Conservation (phyloP, 768 basidiomycete genomes). For the Collybiopsis luxurians region DNA sequence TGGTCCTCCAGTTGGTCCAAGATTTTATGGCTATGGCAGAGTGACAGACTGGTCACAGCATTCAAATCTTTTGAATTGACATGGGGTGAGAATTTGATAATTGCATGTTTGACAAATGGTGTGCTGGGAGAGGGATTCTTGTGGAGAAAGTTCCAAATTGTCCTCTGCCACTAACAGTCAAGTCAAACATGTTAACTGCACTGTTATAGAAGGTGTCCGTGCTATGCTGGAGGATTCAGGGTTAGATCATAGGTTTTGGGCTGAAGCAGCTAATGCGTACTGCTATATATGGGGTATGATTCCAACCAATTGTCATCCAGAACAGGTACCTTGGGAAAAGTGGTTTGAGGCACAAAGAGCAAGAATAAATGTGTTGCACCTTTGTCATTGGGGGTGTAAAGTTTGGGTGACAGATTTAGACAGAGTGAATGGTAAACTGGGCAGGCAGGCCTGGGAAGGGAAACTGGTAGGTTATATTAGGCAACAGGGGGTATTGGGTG, state of each 20-base stretch:
- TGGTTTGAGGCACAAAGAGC: background rate
- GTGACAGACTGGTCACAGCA: background rate
- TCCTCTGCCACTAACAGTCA: background rate
- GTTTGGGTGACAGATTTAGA: constrained; percentile 17
- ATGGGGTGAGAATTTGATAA: background rate
- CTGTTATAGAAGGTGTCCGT: background rate
- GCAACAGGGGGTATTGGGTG: constrained; percentile 10
- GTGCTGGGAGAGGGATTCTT: background rate
- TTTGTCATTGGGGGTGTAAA: constrained; percentile 11
- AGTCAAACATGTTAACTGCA: background rate
- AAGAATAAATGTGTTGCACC: constrained; percentile 10
- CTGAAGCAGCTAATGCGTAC: background rate
- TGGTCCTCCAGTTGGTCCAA: background rate
- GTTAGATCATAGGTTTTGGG: background rate
- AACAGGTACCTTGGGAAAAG: background rate
- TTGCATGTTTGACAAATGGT: background rate
- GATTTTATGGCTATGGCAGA: background rate
- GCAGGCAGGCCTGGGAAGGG: constrained; percentile 13
- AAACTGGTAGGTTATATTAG: constrained; percentile 16
- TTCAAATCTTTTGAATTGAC: background rate
- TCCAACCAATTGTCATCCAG: background rate
- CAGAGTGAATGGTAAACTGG: constrained; percentile 10
- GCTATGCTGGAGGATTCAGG: background rate
- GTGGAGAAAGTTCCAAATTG: background rate
- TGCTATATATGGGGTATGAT: background rate